Evolutionary conservation across 306 rosid genomes (phyloP), one percentile per base, ranked within the genome.

Genomic region (Clitoria ternatea): DNA sequence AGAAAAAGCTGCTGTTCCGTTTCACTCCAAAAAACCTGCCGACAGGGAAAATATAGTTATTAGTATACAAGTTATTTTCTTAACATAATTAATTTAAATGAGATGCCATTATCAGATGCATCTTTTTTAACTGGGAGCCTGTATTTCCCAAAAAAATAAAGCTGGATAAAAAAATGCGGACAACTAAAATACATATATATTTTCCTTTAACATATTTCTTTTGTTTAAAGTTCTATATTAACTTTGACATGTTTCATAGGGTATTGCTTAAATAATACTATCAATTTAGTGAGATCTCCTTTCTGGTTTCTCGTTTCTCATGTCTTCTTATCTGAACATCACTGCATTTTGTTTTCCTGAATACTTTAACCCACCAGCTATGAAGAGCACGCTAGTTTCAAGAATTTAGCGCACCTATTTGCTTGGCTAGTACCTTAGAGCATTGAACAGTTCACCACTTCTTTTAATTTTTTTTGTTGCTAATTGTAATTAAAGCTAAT

Each of bases 151-250:
- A n/a, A n/a, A n/a, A n/a, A n/a, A n/a, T n/a, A n/a, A n/a, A n/a
- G n/a, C n/a, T n/a, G n/a, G n/a, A n/a, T n/a, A n/a, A n/a, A n/a
- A n/a, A 42, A 69, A 57, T 13, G 18, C 29, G 44, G 14, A 37
- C 57, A n/a, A 0, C 14, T 69, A 8, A 69, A 76, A 76, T 22
- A 29, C 24, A 47, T 75, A 29, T 36, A 47, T 75, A 44, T 47
- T 66, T 8, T 57, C 42, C 14, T 62, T 11, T 30, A 52, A n/a
- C 27, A 29, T 35, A 23, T 49, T 74, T 35, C 37, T 19, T 57
- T 68, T 50, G 26, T 53, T 55, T 42, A 3, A 61, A 48, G 49
- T 35, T 42, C 10, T 64, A 22, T 17, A 37, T 55, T 14, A 55
- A 56, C 63, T 22, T 75, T 65, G 20, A n/a, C 9, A 54, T 30